Evolutionary conservation across 192 early-diverging fungal genomes (phyloP), one percentile per base, ranked within the genome.

Genomic region (Backusella liffmaniae): DNA sequence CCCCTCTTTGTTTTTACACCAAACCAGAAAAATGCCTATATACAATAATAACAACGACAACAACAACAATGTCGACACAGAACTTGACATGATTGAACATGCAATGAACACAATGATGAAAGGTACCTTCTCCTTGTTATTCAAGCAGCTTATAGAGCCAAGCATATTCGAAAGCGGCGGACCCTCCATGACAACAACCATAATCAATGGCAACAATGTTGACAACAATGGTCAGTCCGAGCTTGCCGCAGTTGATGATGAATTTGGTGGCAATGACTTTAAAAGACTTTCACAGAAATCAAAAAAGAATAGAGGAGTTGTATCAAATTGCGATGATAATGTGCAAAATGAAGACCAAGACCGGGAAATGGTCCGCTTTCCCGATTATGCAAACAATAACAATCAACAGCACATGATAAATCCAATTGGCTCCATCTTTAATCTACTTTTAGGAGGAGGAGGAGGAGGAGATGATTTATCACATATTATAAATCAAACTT

Each of bases 231-330:
- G 26, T n/a, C 15, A 18, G 7, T 44, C 42, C 18, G 56, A 26
- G 26, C 26, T 62, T 62, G 4, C 56, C 56, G 56, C 56, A 36
- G 66, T 30, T 4, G 18, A 36, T 36, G 67, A 69, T 39, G 67
- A 39, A 23, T 39, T 39, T 35, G 67, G 67, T 13, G 67, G 67
- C 36, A 41, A 69, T 13, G 67, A 69, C 23, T 69, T 69, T 37
- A 69, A 69, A 37, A 69, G 34, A 41, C 67, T 69, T 23, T 37
- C 67, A 36, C 67, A 23, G n/a, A 69, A 69, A 13, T 35, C 67
- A 26, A 36, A 41, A 36, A 69, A 26, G 67, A 69, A 67, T 21
- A 67, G 39, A 69, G 67, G 35, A n/a, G 37, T 3, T 4, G 16
- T 41, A 41, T 12, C 18, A 69, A 39, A 36, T 34, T 0, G 3